These are phyloP conservation scores for Ramaria sp. DNA, from an alignment of 768 basidiomycete species.

Conservation along the genomic window DNA sequence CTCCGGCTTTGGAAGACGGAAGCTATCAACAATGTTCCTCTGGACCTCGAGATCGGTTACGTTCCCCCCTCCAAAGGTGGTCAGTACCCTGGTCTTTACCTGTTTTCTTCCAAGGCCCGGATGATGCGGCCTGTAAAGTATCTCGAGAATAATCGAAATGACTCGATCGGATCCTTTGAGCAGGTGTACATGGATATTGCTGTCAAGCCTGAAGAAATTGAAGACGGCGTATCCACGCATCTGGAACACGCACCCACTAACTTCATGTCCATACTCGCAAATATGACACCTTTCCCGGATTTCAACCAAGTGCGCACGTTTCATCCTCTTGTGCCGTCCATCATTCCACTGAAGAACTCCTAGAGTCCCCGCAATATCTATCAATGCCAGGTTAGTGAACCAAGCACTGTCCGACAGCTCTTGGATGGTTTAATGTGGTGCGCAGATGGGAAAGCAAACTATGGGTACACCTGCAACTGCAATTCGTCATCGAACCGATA, in stretches of 20 bases:
- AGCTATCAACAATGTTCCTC: slow-evolving; percentile 64
- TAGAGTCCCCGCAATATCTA: slow-evolving; percentile 88
- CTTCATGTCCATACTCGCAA: slow-evolving; percentile 92
- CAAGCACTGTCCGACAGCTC: background rate
- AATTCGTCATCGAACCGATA: slow-evolving; percentile 86
- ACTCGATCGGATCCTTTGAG: slow-evolving; percentile 93
- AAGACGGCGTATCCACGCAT: slow-evolving; percentile 68
- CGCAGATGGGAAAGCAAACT: slow-evolving; percentile 97
- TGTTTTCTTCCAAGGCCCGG: slow-evolving; percentile 76
- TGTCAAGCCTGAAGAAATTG: slow-evolving; percentile 77
- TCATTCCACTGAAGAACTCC: slow-evolving; percentile 9
- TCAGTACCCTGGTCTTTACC: slow-evolving; percentile 91
- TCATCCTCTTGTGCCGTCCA: slow-evolving; percentile 12
- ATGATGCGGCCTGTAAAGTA: slow-evolving; percentile 99
- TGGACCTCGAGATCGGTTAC: slow-evolving; percentile 90
- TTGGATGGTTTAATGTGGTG: background rate
- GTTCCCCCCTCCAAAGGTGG: slow-evolving; percentile 83
- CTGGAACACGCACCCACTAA: slow-evolving; percentile 92
- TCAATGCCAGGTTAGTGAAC: slow-evolving; percentile 66
- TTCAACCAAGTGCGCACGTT: slow-evolving; percentile 77
- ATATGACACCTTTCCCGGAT: slow-evolving; percentile 97
- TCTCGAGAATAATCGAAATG: slow-evolving; percentile 72
- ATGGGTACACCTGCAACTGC: slow-evolving; percentile 98
- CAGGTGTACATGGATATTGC: slow-evolving; percentile 99
- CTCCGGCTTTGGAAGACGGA: slow-evolving; percentile 95